Percentiles rank a stretch among this genome's conserved stretches.
Conservation (phyloP, 495 filamentous ascomycete species). For the Filosporella fistucella region DNA sequence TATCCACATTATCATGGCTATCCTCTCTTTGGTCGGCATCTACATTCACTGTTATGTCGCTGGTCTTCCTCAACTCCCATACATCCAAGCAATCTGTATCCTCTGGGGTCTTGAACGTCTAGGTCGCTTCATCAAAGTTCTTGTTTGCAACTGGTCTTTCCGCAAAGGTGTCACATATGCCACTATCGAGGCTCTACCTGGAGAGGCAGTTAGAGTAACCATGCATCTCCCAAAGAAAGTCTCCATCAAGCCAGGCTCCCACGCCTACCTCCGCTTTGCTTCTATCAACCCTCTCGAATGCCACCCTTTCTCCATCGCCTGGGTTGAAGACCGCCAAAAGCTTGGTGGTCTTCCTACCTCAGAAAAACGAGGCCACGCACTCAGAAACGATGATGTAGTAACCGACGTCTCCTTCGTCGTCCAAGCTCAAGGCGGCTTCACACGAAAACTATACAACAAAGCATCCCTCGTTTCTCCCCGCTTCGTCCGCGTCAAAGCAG, state of each 20-base stretch:
- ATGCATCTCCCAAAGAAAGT: constrained; percentile 73
- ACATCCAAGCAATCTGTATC: constrained; percentile 61
- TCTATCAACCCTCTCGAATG: constrained; percentile 74
- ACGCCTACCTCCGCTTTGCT: constrained; percentile 82
- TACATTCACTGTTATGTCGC: constrained; percentile 68
- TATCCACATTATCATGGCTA: constrained; percentile 46
- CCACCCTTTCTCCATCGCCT: constrained; percentile 92
- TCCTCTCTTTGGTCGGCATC: constrained; percentile 43
- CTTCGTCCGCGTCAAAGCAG: constrained; percentile 34
- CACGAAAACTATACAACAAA: constrained; percentile 68
- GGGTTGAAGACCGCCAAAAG: constrained; percentile 51
- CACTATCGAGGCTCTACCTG: constrained; percentile 69
- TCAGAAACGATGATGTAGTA: constrained; percentile 3
- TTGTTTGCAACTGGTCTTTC: constrained; percentile 62
- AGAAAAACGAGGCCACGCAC: constrained; percentile 16
- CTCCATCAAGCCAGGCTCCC: constrained; percentile 76
- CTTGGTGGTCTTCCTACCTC: constrained; percentile 30
- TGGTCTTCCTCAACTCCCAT: constrained; percentile 57
- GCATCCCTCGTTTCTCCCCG: constrained; percentile 5
- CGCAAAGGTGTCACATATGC: constrained; percentile 61
- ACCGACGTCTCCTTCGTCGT: constrained; percentile 74
- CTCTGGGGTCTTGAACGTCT: constrained; percentile 77
- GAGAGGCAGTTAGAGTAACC: constrained; percentile 79
- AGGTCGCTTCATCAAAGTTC: constrained; percentile 60
- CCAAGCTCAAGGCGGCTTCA: constrained; percentile 83